phyloP scores from a whole-genome alignment of 129 eudicot species.

The Escallonia herrerae region DNA sequence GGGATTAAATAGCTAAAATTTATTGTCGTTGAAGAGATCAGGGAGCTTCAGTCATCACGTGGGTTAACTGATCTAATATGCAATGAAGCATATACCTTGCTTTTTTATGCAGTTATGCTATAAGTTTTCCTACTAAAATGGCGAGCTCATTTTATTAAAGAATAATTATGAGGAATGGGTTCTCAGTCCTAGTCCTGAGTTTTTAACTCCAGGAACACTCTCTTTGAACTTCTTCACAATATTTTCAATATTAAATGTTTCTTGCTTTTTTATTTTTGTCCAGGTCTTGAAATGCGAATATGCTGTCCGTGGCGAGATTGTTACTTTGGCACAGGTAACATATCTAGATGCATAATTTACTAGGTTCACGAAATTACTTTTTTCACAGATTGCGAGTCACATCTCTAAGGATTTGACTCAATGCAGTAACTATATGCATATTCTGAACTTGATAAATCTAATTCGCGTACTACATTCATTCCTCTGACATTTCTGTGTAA shows the following conservation, averaged over 20 bases:
- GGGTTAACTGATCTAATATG: no score
- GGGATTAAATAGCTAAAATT: no score
- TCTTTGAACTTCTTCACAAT: no score
- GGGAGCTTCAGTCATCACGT: no score
- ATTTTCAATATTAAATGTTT: not conserved
- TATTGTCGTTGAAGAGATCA: no score
- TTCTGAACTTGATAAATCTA: not conserved
- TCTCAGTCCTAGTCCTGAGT: no score
- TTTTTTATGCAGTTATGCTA: no score
- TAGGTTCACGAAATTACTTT: not conserved
- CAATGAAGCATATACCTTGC: no score
- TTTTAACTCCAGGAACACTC: not conserved
- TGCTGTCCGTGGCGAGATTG: constrained; percentile 99
- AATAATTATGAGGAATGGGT: no score
- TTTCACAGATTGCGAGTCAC: not conserved
- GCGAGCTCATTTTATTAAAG: not conserved
- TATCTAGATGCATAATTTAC: not conserved
- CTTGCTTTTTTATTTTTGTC: not conserved
- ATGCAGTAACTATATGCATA: not conserved
- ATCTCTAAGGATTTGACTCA: not conserved
- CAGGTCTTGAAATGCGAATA: constrained; percentile 96
- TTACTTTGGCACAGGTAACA: constrained; percentile 79
- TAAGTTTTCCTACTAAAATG: not conserved
- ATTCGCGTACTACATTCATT: not conserved
- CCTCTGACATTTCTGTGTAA: not conserved